phyloP scores from a whole-genome alignment of 176 grass and related monocot genomes.

The Cymbopogon citratus region DNA sequence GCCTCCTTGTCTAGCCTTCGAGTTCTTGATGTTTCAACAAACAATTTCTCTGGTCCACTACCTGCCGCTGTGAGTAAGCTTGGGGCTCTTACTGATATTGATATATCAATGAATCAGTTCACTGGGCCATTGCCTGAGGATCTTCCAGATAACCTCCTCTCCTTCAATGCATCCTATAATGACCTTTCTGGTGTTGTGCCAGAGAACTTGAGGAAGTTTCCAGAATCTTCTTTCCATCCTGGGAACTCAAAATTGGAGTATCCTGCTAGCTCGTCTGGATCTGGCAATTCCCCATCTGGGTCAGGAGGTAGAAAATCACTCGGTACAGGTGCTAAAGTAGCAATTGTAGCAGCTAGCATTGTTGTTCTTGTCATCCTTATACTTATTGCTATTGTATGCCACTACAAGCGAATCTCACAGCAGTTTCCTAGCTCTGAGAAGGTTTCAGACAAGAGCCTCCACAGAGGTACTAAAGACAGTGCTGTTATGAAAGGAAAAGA shows the following conservation, averaged over 20 bases:
- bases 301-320: conserved; percentile 40
- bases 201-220: conserved; percentile 82
- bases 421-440: conserved; percentile 69
- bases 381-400: conserved; percentile 49
- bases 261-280: conserved; percentile 57
- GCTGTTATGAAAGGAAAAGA: conserved; percentile 51
- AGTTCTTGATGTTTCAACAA: conserved; percentile 76
- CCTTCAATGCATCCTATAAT: conserved; percentile 89
- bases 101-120: conserved; percentile 80
- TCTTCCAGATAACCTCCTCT: conserved; percentile 56
- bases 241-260: conserved; percentile 82
- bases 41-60: conserved; percentile 79
- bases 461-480: conserved; percentile 42
- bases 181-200: conserved; percentile 89
- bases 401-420: conserved; percentile 54
- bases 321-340: conserved; percentile 46
- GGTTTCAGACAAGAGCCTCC: conserved; percentile 62
- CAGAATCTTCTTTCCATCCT: conserved; percentile 97
- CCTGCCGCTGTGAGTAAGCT: conserved; percentile 61
- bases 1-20: conserved; percentile 57
- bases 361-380: conserved; percentile 63
- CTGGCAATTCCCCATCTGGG: conserved; percentile 39
- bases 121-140: conserved; percentile 63
- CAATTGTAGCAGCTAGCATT: conserved; percentile 56
- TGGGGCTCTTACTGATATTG: conserved; percentile 55